These are phyloP conservation scores for Cucurbita pepo DNA, from an alignment of 306 rosid genomes.

Conservation along the genomic window DNA sequence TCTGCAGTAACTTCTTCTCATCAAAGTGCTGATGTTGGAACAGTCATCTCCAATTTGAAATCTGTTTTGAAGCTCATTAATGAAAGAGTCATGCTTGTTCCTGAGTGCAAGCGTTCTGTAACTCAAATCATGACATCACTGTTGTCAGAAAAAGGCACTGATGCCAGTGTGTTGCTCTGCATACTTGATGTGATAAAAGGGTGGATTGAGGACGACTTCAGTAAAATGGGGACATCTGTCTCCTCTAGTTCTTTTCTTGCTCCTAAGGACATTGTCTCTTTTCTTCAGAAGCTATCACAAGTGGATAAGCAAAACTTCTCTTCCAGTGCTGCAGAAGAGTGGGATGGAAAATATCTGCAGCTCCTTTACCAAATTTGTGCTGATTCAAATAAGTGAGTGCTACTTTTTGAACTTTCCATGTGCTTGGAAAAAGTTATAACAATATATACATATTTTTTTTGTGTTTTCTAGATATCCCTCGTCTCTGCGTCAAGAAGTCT, in stretches of 20 bases:
- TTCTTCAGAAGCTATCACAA: conserved; percentile 91
- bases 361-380: conserved; percentile 81
- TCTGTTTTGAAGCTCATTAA: conserved; percentile 73
- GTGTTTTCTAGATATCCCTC: conserved; percentile 42
- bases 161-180: conserved; percentile 88
- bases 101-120: conserved; percentile 68
- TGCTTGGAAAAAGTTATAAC: conserved; percentile 9
- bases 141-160: conserved; percentile 88
- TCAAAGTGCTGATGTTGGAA: conserved; percentile 75
- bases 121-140: conserved; percentile 78
- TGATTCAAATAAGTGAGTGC: conserved; percentile 71
- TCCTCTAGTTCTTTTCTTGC: conserved; percentile 50
- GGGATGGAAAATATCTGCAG: conserved; percentile 83
- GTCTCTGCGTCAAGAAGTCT: conserved; percentile 69
- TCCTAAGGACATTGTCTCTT: conserved; percentile 78
- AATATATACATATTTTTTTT: not conserved
- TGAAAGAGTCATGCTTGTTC: conserved; percentile 81
- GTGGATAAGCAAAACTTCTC: conserved; percentile 75
- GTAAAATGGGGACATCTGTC: conserved; percentile 63
- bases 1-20: conserved; percentile 81
- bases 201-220: conserved; percentile 83
- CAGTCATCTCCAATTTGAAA: conserved; percentile 68
- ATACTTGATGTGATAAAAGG: conserved; percentile 92
- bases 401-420: not conserved
- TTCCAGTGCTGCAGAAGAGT: conserved; percentile 49